Evolutionary conservation across 768 basidiomycete species (phyloP), one percentile per base, ranked within the genome.

Genomic region (Scleroderma citrinum): DNA sequence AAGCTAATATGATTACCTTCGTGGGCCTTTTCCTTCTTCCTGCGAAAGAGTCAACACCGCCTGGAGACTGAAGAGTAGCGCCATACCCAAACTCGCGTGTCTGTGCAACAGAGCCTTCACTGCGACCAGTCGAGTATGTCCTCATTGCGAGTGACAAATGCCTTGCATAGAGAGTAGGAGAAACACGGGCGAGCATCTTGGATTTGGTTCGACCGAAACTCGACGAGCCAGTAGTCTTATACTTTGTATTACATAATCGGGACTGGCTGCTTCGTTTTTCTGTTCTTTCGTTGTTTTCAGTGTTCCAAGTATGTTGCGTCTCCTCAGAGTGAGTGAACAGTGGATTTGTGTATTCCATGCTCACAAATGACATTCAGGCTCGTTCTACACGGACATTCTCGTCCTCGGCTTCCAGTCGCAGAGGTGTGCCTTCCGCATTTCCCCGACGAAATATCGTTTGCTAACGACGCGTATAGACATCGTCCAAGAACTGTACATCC

Each of bases 401-500:
- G 42, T 78, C 82, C 24, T 78, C 82, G 30, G 69, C 76, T 26
- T 71, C 72, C 56, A 62, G 75, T 49, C 83, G 82, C 64, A 84
- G 80, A 75, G 87, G 87, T 85, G 54, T 48, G 23, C 54, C 17
- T 56, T 60, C 60, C 61, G 62, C 49, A 48, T 61, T 55, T 59
- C 59, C 47, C 63, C 58, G 61, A 62, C 45, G 36, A n/a, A n/a
- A n/a, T n/a, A n/a, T n/a, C n/a, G 31, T 32, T 32, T 13, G 50
- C 47, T 51, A 20, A 58, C 43, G 37, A 17, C 19, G 11, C 35
- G 38, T 48, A 50, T 65, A 96, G 94, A 96, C 75, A 75, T 94
- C 63, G 77, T 97, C 46, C 89, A 94, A 78, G 92, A 96, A 55
- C 67, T 96, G 48, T 98, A 97, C 71, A 59, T 98, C 58, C 83